A percentile compares a stretch with the other conserved stretches of the same genome.
These are phyloP conservation scores for Heterobasidion irregulare DNA, from an alignment of 1,284 basidiomycete genomes.

Conservation along the genomic window DNA sequence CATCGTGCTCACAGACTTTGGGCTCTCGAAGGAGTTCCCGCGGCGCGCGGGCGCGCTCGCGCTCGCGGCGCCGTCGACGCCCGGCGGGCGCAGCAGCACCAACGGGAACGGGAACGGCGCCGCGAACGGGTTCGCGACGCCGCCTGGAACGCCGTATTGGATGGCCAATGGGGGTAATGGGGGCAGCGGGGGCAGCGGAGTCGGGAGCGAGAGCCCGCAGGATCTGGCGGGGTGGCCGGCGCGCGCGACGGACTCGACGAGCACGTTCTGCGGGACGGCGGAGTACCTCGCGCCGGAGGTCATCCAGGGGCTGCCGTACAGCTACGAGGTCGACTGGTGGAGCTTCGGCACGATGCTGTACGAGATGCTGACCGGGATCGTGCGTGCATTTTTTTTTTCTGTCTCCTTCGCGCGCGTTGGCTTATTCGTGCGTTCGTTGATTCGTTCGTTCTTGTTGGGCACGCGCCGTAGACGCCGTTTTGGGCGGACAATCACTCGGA, in stretches of 20 bases:
- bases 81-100: slow-evolving; percentile 33
- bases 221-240: slow-evolving; percentile 44
- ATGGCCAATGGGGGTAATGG: slow-evolving; percentile 39
- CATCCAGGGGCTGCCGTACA: slow-evolving; percentile 85
- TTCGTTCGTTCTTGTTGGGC: neutral
- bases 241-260: slow-evolving; percentile 56
- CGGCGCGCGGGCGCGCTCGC: slow-evolving; percentile 28
- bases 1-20: slow-evolving; percentile 94
- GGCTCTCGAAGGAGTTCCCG: slow-evolving; percentile 83
- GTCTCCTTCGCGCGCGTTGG: too few species aligned
- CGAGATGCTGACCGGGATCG: slow-evolving; percentile 89
- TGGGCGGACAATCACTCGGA: slow-evolving; percentile 91
- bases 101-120: too few species aligned
- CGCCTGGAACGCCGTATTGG: slow-evolving; percentile 58
- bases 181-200: neutral
- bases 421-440: neutral
- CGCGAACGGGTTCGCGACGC: slow-evolving; percentile 17
- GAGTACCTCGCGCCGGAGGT: slow-evolving; percentile 95
- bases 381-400: slow-evolving; percentile 39
- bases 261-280: slow-evolving; percentile 85
- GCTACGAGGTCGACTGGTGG: slow-evolving; percentile 98
- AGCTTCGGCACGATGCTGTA: slow-evolving; percentile 95
- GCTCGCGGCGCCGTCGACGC: slow-evolving; percentile 46
- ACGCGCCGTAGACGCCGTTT: slow-evolving; percentile 69
- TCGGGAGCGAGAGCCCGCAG: slow-evolving; percentile 26